phyloP scores from a whole-genome alignment of 495 filamentous ascomycete species.

The Tuber aestivum region DNA sequence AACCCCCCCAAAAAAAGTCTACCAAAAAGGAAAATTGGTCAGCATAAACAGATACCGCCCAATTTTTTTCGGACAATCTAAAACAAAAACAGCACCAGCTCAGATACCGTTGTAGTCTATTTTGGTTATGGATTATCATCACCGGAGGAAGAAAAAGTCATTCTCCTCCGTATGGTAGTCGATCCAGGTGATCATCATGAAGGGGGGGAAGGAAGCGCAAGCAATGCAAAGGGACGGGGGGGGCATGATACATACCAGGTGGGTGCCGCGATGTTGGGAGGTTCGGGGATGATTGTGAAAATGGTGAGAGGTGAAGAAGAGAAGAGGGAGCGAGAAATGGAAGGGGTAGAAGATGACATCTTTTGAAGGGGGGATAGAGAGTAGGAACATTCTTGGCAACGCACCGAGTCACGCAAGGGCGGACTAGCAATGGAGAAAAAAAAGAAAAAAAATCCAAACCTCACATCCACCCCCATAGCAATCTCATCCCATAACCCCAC shows the following conservation, averaged over 20 bases:
- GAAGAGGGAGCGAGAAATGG: no score
- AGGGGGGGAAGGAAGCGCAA: background rate
- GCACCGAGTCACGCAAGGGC: background rate
- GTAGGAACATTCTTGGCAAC: conserved; percentile 1
- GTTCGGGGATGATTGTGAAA: background rate
- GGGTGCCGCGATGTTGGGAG: background rate
- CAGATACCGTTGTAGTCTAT: conserved; percentile 6
- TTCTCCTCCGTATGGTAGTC: conserved; percentile 1
- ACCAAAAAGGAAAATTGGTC: background rate
- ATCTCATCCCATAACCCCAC: no score
- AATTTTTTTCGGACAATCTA: background rate
- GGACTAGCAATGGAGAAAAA: background rate
- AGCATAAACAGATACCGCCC: background rate
- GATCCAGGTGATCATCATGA: conserved; percentile 1
- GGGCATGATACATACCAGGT: conserved; percentile 1
- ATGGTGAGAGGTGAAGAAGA: background rate
- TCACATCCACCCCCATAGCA: no score
- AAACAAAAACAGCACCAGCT: background rate
- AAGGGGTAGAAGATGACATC: background rate
- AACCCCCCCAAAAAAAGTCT: background rate
- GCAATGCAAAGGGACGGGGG: background rate
- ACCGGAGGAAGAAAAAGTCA: conserved; percentile 5
- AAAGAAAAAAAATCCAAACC: background rate
- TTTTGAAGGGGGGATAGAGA: background rate
- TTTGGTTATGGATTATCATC: conserved; percentile 3